These are phyloP conservation scores for Penicillium pancosmium DNA, from an alignment of 495 filamentous ascomycete species.

Conservation along the genomic window DNA sequence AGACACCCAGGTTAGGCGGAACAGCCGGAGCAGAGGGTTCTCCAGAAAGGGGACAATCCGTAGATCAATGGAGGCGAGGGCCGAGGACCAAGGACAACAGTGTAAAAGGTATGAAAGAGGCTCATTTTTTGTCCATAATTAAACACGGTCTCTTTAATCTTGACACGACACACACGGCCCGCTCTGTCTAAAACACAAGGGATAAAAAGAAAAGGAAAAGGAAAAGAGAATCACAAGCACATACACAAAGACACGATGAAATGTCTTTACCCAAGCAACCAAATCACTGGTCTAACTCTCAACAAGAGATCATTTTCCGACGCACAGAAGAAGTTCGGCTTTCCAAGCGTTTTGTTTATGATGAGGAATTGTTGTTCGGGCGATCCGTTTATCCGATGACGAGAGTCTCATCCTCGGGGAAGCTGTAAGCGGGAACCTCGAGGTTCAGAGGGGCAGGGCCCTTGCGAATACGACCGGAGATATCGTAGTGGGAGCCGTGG, in stretches of 20 bases:
- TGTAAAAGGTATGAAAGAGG: slow-evolving; percentile 33
- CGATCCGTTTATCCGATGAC: slow-evolving; percentile 68
- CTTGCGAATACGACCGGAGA: slow-evolving; percentile 94
- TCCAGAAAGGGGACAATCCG: slow-evolving; percentile 15
- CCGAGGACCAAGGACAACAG: slow-evolving; percentile 19
- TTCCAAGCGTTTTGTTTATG: neutral
- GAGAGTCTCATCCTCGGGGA: slow-evolving; percentile 76
- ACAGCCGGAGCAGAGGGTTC: slow-evolving; percentile 4
- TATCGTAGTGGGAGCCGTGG: slow-evolving; percentile 99
- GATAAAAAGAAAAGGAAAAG: slow-evolving; percentile 17
- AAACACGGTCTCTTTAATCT: slow-evolving; percentile 51
- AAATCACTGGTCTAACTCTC: slow-evolving; percentile 18
- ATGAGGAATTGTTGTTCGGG: neutral
- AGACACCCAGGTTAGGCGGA: slow-evolving; percentile 11
- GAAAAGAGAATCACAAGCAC: slow-evolving; percentile 30
- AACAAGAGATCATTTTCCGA: slow-evolving; percentile 10
- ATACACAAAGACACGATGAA: slow-evolving; percentile 29
- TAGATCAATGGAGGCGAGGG: slow-evolving; percentile 21
- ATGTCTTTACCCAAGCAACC: slow-evolving; percentile 8
- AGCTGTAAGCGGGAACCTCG: slow-evolving; percentile 88
- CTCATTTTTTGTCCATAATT: slow-evolving; percentile 51
- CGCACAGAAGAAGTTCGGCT: too few relatives aligned
- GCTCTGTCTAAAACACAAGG: slow-evolving; percentile 43
- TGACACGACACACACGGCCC: slow-evolving; percentile 41
- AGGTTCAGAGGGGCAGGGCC: slow-evolving; percentile 96